Evolutionary conservation across 2,329 filamentous ascomycete species (phyloP), one percentile per base, ranked within the genome.

Genomic region (Dendrostoma leiphaemia): DNA sequence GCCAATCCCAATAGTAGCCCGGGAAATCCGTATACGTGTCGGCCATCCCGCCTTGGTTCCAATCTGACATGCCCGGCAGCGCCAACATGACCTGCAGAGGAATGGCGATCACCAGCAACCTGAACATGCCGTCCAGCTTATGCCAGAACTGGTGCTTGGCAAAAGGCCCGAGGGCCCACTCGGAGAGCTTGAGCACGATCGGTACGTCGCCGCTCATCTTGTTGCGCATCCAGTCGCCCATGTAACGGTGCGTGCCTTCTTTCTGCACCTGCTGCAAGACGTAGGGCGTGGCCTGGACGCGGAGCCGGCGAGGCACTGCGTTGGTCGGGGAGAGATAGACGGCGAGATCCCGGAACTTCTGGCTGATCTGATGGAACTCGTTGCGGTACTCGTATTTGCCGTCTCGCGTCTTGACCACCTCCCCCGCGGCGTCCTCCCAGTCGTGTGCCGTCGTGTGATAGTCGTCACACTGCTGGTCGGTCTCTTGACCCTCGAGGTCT

Each of bases 311-410:
- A 0, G 63, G 63, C 4, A 56, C 38, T 28, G 48, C 59, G 31
- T 54, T 59, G 23, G 63, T 65, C 5, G 63, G 62, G n/a, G 59
- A 62, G 13, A 64, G 56, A 49, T 64, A 65, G 3, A 62, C 60
- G 12, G 63, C 60, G 4, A 63, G 59, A 41, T 65, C 63, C 40
- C 59, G 59, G 35, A 60, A 59, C 41, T 65, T 65, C 29, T 49
- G 28, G 9, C 52, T 49, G 29, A 55, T 43, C 28, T 63, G 60
- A 6, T 62, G 57, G 2, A 65, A 48, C 12, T 57, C 49, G 21
- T 65, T 64, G 2, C 54, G 49, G 48, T 63, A 65, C 10, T 51
- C 51, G 21, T 58, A 60, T 26, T 58, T 61, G 4, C 60, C 60
- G 13, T 61, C 54, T 15, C 3, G 4, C 1, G 46, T 44, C 40